Evolutionary conservation across 495 filamentous ascomycete species (phyloP), one percentile per base, ranked within the genome.

Genomic region (Viridothelium virens): DNA sequence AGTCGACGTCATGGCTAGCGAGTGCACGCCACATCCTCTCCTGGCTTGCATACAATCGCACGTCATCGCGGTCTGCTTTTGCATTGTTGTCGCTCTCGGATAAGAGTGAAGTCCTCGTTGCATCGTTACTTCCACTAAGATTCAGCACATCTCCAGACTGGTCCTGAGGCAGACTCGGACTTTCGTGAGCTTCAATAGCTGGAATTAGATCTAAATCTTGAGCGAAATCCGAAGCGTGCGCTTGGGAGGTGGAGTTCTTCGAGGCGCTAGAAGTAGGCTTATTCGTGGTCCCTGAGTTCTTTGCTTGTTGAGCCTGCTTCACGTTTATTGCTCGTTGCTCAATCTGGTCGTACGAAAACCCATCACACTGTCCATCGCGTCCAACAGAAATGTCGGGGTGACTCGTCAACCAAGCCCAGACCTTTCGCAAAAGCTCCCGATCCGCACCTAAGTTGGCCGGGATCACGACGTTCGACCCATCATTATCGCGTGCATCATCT

Each of bases 1-100:
- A 80, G 74, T 97, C 91, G 33, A 86, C 81, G 16, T 84, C 85
- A 77, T 96, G 92, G 4, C 91, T 91, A 46, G 93, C 83, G 61
- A 96, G 73, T 2, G 89, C 87, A 63, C 85, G 78, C 92, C 92
- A 97, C 38, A 89, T 83, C 56, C 86, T 78, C 56, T 87, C 81
- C 68, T 81, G 71, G n/a, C 80, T 85, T 46, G 85, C 83, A 70
- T 83, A 87, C 7, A 89, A 73, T 47, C 80, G 81, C 63, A 82
- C 63, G 39, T 36, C 31, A 36, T 5, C 9, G n/a, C 53, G 31
- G 31, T 33, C 31, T 59, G n/a, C 5, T 10, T 59, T 7, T 14
- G 3, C 25, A 7, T 11, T 14, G 36, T 9, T 18, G 11, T 36
- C 14, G 31, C 10, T 18, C 5, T 10, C 31, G 4, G 31, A 59